Conservation (phyloP, 2,329 filamentous ascomycete species). For the Cadophora gregata region DNA sequence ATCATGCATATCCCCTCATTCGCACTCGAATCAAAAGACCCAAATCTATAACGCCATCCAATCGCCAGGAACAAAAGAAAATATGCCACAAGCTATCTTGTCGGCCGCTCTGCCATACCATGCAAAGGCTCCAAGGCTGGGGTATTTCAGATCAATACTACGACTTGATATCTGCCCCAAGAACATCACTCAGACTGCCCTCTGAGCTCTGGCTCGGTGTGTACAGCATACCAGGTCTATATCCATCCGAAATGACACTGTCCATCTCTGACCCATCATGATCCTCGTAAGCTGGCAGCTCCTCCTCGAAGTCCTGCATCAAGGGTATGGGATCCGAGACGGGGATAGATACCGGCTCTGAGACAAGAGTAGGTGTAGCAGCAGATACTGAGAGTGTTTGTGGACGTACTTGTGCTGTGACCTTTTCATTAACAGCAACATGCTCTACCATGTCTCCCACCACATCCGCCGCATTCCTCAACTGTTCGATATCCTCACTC, state of each 20-base stretch:
- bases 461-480: constrained; percentile 35
- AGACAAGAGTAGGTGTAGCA: not conserved
- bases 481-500: constrained; percentile 35
- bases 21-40: not conserved
- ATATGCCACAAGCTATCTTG: constrained; percentile 21
- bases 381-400: not conserved
- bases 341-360: constrained; percentile 8
- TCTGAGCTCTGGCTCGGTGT: constrained; percentile 29
- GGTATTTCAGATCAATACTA: not conserved
- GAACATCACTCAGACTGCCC: constrained; percentile 39
- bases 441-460: constrained; percentile 33
- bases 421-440: constrained; percentile 29
- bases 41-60: not conserved
- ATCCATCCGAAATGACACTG: constrained; percentile 40
- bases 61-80: constrained; percentile 13
- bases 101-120: not conserved
- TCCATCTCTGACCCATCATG: constrained; percentile 36
- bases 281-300: constrained; percentile 41
- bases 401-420: too few species aligned
- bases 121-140: not conserved
- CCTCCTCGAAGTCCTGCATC: constrained; percentile 31
- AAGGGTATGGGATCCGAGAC: constrained; percentile 7
- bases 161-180: constrained; percentile 37
- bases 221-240: constrained; percentile 38
- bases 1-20: not conserved